A percentile compares a stretch with the other conserved stretches of the same genome.
These are phyloP conservation scores for Excoecaria cochinchinensis DNA, from an alignment of 345 rosid species.

Conservation along the genomic window DNA sequence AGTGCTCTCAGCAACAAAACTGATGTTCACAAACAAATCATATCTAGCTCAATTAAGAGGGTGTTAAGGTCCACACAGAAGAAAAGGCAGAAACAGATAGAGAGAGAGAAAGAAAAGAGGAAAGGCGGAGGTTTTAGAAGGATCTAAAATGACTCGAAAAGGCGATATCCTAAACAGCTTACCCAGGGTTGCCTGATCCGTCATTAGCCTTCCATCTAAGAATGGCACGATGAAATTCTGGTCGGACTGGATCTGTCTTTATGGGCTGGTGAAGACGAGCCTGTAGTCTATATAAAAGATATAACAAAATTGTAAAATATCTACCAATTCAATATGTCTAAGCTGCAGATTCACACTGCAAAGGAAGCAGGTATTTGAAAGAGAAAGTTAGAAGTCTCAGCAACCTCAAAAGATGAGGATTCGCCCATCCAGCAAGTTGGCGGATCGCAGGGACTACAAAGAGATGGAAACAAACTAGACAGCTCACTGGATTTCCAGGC, in stretches of 20 bases:
- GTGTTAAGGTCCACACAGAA: neutral
- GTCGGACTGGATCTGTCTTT: constrained; percentile 59
- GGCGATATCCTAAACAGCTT: constrained; percentile 27
- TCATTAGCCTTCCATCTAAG: constrained; percentile 73
- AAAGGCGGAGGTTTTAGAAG: neutral
- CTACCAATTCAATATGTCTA: neutral
- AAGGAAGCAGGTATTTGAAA: neutral
- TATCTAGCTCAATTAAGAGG: neutral
- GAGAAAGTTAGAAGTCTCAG: constrained; percentile 26
- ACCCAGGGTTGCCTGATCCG: constrained; percentile 92
- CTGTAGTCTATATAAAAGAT: constrained; percentile 50
- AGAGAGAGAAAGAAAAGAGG: neutral
- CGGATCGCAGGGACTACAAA: constrained; percentile 82
- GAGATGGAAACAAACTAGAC: constrained; percentile 85
- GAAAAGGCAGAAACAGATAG: neutral
- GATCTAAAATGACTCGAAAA: neutral
- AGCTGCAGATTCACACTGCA: constrained; percentile 11
- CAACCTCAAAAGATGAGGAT: constrained; percentile 73
- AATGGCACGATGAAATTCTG: constrained; percentile 75
- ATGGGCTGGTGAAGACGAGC: constrained; percentile 66
- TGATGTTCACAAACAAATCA: constrained; percentile 27
- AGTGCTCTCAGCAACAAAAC: constrained; percentile 93
- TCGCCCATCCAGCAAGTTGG: constrained; percentile 80
- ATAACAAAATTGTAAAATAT: neutral
- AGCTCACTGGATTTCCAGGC: constrained; percentile 98